Base-by-base conservation (phyloP, 345 rosid species). In the Noccaea bulbosa region DNA sequence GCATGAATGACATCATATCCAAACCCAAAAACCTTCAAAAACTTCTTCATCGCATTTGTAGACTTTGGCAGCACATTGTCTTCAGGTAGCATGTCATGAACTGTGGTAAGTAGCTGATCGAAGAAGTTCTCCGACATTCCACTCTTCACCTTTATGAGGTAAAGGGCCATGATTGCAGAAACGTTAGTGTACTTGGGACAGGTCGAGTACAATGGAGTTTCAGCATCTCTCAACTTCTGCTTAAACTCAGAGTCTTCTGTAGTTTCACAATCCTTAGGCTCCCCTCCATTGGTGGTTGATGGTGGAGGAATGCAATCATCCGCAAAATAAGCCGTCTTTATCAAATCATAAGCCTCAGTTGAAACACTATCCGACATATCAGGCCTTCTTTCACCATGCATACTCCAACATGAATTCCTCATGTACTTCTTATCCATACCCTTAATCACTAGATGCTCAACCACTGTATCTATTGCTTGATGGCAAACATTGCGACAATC, bases 401-500 rank as follows among this genome's bases (percentile, higher is more conserved):
- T 20, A 39, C 16, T 58, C 63, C 34, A 39, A 17, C 32, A 17
- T 1, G 45, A 4, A 37, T 17, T 10, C n/a, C 32, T 17, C 46
- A 10, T 57, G 15, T 57, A 57, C 14, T 57, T 57, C 8, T 1
- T 12, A 57, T 38, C 16, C 62, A 57, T 38, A 7, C 46, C 16
- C n/a, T 12, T 57, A 17, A 57, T 57, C 27, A 57, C 62, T 38
- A 57, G 14, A 57, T 57, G 16, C 3, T 38, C 33, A 11, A 38
- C 4, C 17, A 57, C 46, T 56, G 14, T 56, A 1, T 56, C 62
- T 24, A 24, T 10, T 0, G 3, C 14, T 16, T 16, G 62, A 22
- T 56, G 62, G 14, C 30, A 56, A 37, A 56, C 45, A 56, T 56
- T 56, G 14, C 14, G 30, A 9, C 5, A 37, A 56, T 56, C 14